Base-by-base conservation (phyloP, 202 grass and related monocot species). In the Saccharum hybrid region DNA sequence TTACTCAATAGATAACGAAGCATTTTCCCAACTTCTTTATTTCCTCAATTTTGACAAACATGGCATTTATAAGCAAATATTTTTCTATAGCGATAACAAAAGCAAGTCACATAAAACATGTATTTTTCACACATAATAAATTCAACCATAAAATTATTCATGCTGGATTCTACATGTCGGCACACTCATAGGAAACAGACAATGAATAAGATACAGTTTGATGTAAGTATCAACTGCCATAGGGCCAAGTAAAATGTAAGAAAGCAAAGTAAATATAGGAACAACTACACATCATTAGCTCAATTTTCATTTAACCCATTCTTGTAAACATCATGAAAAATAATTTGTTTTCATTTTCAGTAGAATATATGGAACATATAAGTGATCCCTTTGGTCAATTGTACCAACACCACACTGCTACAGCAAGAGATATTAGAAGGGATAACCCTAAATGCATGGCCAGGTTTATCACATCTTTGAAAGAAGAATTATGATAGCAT, bases 291-390 rank as follows among this genome's bases (percentile, higher is more conserved):
- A 31, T 1, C 21, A 57, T 67, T 46, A 14, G 37, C 65, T n/a
- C 12, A 65, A 71, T 56, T 69, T 81, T 63, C 22, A 71, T 66
- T 77, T 71, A 65, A 40, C 7, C 9, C 13, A 36, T n/a, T 72
- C 51, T 26, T 40, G 15, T 5, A 23, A 37, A 84, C 16, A 45
- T 8, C 46, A 39, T 54, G 12, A 28, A 22, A 80, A 45, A 36
- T 22, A 48, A 88, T 45, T 21, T 2, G 66, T 14, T 9, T 64
- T 66, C 2, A 76, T 60, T 67, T 79, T 63, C 38, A 63, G 57
- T 60, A 60, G n/a, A 74, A 16, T 10, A 30, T 56, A 30, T 30
- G n/a, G 11, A 84, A 46, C 6, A 43, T 15, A 10, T 4, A 56
- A 40, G 2, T 39, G 4, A 15, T 39, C 4, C 34, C 26, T 41